Base-by-base conservation (phyloP, 2,329 filamentous ascomycete species). In the Aspergillus aculeatinus region DNA sequence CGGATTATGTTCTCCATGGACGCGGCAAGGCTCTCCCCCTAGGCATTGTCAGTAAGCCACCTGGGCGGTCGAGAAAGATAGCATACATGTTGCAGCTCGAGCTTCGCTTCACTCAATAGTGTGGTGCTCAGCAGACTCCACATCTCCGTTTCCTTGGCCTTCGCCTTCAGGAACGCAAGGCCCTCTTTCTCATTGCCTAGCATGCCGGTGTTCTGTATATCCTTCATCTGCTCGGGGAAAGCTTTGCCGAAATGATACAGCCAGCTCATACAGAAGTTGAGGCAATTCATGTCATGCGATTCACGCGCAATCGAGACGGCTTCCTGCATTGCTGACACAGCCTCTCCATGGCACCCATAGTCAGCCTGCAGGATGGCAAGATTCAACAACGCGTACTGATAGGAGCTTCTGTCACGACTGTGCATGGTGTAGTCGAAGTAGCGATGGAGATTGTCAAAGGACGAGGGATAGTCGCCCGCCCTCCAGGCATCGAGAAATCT, bases 351-450 rank as follows among this genome's bases (percentile, higher is more conserved):
- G 72, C 91, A 96, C 51, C 93, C 93, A 79, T 98, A 98, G 74
- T 98, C 95, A 16, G 93, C 91, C 71, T 99, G 94, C 4, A 98
- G 83, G 35, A 97, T 91, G 3, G 93, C 94, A 60, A 97, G 84
- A 71, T 97, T 97, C 71, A 99, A 87, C 14, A 98, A 80, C 0
- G 95, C 95, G 72, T 97, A 96, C 72, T 98, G 95, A 70, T 99
- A 98, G 68, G 93, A 93, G 5, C 90, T 85, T 25, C 90, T 88
- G 68, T 96, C 90, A 61, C 87, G 82, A 66, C 87, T 90, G 69
- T 95, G 90, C 86, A 96, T 92, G 1, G 93, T 95, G 75, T 96
- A 97, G 74, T 99, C 95, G 69, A 97, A 99, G 75, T 97, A 99
- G 55, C 92, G 88, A 74, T 98, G 93, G 21, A 99, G 82, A 66